A percentile compares a stretch with the other conserved stretches of the same genome.
Evolutionary conservation across 352 stramenopile species (phyloP).

Genomic region (Phytophthora niederhauseri): DNA sequence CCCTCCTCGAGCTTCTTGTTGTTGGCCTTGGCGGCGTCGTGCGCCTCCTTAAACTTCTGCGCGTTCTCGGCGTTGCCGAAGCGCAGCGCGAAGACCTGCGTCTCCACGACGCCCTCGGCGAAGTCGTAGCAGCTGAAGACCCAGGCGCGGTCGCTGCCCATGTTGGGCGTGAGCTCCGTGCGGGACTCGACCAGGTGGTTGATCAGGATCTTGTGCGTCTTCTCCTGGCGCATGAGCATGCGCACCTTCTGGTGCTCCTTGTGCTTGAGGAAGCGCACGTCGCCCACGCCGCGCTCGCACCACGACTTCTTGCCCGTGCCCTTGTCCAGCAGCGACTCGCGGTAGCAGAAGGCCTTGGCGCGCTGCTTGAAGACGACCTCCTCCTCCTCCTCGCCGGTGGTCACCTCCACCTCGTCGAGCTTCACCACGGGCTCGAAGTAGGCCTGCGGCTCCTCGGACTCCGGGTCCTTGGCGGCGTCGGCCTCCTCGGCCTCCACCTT

Average conservation of each 20-base stretch:
- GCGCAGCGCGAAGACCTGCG: slow-evolving; percentile 90
- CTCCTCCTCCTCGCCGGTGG: slow-evolving; percentile 98
- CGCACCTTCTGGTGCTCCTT: slow-evolving; percentile 94
- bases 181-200: slow-evolving; percentile 98
- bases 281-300: slow-evolving; percentile 97
- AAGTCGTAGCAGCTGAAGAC: slow-evolving; percentile 99
- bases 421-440: slow-evolving; percentile 92
- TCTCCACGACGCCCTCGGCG: slow-evolving; percentile 93
- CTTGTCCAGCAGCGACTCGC: slow-evolving; percentile 98
- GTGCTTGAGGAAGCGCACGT: slow-evolving; percentile 98
- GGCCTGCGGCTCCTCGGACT: slow-evolving; percentile 85
- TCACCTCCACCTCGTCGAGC: slow-evolving; percentile 96
- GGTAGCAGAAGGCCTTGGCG: slow-evolving; percentile 97
- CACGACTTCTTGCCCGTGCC: slow-evolving; percentile 98
- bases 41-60: slow-evolving; percentile 97
- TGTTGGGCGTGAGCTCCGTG: slow-evolving; percentile 97
- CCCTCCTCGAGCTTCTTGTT: slow-evolving; percentile 95
- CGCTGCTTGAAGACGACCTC: slow-evolving; percentile 95
- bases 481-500: slow-evolving; percentile 65
- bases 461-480: slow-evolving; percentile 63
- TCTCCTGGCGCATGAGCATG: slow-evolving; percentile 98
- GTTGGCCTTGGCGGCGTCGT: slow-evolving; percentile 92
- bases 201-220: slow-evolving; percentile 99
- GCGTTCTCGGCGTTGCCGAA: slow-evolving; percentile 97
- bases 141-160: slow-evolving; percentile 96